Base-by-base conservation (phyloP, 179 eudicot genomes). In the Heliamphora pulchella region DNA sequence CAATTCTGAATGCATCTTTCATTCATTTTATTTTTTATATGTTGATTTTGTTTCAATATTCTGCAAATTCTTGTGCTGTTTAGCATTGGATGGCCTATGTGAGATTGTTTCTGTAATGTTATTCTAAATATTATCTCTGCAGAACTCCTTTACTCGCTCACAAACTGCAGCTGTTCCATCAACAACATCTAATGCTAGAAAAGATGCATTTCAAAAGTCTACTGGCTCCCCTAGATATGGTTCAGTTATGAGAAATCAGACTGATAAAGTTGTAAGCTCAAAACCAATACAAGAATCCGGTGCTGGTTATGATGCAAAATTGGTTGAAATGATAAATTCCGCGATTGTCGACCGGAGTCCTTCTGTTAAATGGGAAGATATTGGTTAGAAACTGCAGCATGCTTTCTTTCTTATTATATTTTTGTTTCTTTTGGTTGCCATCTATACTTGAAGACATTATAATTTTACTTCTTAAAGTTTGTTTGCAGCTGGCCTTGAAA, bases 301-400 rank as follows among this genome's bases (percentile, higher is more conserved):
- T 78, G 82, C 89, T 83, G 92, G 88, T 71, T 80, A 75, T 87
- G 99, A 96, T 86, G 78, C 87, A 39, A 94, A 96, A 85, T 82
- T 96, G 85, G 90, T 83, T 73, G 99, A 96, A 80, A 90, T 92
- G 97, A 94, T 96, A 86, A 94, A 91, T 86, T 92, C 97, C 74
- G 90, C 92, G 77, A 91, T 96, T 55, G 93, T 96, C 66, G 99
- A 96, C 79, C 87, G 89, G 83, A 92, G 99, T 85, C 99, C 98
- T 84, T 91, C 99, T 84, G 94, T 96, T 77, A 92, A 89, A 85
- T 96, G 99, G 99, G 98, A 96, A 43, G 99, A 94, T 87, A 89
- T 96, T 81, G 99, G 99, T 94, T 78, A 88, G 96, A 74, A 62
- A 79, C 68, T 73, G 43, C 69, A 46, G 57, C 51, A 22, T 75